Evolutionary conservation across 2,329 filamentous ascomycete species (phyloP).

Genomic region (Escovopsis sp.): DNA sequence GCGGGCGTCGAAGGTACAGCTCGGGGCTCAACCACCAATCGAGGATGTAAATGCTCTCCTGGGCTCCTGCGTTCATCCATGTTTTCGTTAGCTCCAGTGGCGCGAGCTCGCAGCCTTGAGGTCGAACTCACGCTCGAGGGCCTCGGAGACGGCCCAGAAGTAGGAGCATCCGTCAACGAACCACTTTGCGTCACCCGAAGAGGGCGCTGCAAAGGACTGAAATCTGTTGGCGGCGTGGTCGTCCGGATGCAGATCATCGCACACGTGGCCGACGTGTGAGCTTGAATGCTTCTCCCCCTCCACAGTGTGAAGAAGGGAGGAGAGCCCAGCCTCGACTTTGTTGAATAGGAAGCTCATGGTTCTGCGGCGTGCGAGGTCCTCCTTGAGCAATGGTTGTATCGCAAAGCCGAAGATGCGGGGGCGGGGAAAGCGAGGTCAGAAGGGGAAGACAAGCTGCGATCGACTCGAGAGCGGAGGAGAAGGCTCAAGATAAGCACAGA

Average conservation of each 20-base stretch:
- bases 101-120: no score
- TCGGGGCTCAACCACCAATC: constrained; percentile 89
- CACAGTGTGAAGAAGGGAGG: constrained; percentile 23
- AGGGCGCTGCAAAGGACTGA: constrained; percentile 57
- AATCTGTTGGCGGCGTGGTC: constrained; percentile 37
- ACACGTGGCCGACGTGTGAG: constrained; percentile 25
- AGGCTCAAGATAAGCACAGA: no score
- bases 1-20: constrained; percentile 71
- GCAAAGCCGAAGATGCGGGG: not conserved
- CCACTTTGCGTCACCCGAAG: constrained; percentile 69
- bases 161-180: constrained; percentile 75
- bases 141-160: constrained; percentile 71
- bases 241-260: constrained; percentile 26
- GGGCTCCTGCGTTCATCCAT: constrained; percentile 36
- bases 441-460: no score
- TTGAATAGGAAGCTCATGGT: constrained; percentile 19
- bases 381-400: no score
- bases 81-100: not conserved
- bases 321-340: constrained; percentile 25
- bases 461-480: no score
- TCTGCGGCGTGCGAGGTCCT: not conserved
- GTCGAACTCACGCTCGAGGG: constrained; percentile 44
- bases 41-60: constrained; percentile 68
- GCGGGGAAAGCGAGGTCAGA: not conserved
- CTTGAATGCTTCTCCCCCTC: constrained; percentile 30